phyloP scores from a whole-genome alignment of 208 protist species.

The Phytomonas francai region DNA sequence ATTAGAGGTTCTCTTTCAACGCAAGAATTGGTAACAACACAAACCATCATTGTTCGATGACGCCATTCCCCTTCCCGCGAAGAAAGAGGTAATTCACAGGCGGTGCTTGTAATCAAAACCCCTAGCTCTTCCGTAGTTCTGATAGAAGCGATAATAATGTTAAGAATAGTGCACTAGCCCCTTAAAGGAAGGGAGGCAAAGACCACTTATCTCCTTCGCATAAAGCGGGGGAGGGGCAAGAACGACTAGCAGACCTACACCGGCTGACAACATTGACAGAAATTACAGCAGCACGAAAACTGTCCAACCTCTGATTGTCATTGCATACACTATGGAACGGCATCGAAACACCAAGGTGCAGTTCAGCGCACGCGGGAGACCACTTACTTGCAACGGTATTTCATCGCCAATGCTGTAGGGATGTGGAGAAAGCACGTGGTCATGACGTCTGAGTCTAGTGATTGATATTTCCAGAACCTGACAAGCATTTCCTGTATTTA shows the following conservation, averaged over 20 bases:
- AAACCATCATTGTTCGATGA: not conserved
- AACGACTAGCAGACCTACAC: not conserved
- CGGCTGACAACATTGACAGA: not conserved
- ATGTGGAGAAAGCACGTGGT: too few species aligned
- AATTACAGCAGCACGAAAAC: not conserved
- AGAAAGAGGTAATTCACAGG: not conserved
- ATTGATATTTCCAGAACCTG: too few species aligned
- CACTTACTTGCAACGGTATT: too few species aligned
- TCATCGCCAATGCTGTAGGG: too few species aligned
- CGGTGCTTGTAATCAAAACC: not conserved
- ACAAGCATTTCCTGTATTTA: too few species aligned
- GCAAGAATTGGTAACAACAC: not conserved
- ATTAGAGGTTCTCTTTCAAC: not conserved
- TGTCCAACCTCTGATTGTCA: not conserved
- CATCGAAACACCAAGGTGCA: too few species aligned
- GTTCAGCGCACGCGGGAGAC: too few species aligned
- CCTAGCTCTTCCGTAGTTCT: not conserved
- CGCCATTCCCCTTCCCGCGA: not conserved
- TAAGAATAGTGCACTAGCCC: too few species aligned
- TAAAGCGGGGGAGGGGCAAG: not conserved
- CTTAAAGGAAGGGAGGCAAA: too few species aligned
- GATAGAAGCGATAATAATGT: too few species aligned
- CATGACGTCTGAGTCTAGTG: too few species aligned
- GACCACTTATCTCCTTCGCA: too few species aligned
- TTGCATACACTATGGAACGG: not conserved